Evolutionary conservation across 2,329 filamentous ascomycete genomes (phyloP), one percentile per base, ranked within the genome.

Genomic region (Trichoderma atrobrunneum): DNA sequence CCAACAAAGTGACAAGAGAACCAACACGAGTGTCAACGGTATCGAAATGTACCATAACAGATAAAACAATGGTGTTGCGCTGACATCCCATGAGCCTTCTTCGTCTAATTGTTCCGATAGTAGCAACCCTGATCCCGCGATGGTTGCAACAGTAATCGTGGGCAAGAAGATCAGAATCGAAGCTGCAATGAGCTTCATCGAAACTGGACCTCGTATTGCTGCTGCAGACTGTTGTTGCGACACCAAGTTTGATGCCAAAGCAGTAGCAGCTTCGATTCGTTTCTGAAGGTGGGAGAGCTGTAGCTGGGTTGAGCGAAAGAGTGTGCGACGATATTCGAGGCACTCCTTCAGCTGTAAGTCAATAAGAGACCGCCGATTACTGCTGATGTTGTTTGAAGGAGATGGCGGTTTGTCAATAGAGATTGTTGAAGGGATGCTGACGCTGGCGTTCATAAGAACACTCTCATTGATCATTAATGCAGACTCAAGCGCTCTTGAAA

Each of bases 131-230:
- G 78, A 80, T n/a, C 78, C 78, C 7, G 76, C 61, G 7, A 83
- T 75, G 0, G 78, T 76, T 10, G 82, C 80, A 8, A 83, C 80
- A 0, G 77, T 78, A 2, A 79, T 81, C 0, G 80, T 81, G 1
- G 82, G 82, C 0, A 83, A 62, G 72, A 83, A 83, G 7, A 83
- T 67, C 71, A 83, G 77, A 7, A 81, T 82, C 24, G 83, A 79
- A 43, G 77, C 76, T 3, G 82, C 79, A 34, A 83, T 81, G 7
- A 81, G 78, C 64, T 79, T 81, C 79, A 82, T 82, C 14, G 78
- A 78, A n/a, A 76, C 79, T 26, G 80, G 79, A 64, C 82, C 81
- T 12, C 80, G 77, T 5, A 77, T 77, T 77, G 80, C 80, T 12
- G 78, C 74, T 74, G 76, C 77, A 1, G 80, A 81, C 72, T 82